A percentile compares a stretch with the other conserved stretches of the same genome.
Conservation (phyloP, 1,139 yeast species). For the Candida neerlandica region DNA sequence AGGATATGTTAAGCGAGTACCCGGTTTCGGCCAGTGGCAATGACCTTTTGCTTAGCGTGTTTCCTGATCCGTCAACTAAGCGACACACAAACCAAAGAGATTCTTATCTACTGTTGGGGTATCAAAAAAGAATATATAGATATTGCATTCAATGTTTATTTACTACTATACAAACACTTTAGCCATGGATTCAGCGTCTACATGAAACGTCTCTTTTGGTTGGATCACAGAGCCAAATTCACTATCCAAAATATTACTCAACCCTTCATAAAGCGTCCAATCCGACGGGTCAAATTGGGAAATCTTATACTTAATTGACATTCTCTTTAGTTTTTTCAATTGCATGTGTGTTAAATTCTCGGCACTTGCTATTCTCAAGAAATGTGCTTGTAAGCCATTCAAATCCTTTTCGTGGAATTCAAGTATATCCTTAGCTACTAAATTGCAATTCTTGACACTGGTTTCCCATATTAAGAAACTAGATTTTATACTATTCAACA, state of each 20-base stretch:
- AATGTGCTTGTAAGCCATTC: slow-evolving; percentile 28
- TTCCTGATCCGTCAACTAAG: no score
- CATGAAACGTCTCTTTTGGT: neutral
- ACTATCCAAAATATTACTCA: slow-evolving; percentile 23
- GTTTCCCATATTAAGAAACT: slow-evolving; percentile 48
- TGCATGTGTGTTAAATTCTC: neutral
- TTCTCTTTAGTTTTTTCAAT: slow-evolving; percentile 22
- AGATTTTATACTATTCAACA: slow-evolving; percentile 27
- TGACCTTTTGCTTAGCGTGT: neutral
- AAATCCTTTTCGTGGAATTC: slow-evolving; percentile 17
- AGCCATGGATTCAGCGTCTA: neutral
- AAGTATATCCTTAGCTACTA: slow-evolving; percentile 22
- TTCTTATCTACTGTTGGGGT: no score
- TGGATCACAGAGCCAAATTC: slow-evolving; percentile 9
- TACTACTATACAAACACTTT: neutral
- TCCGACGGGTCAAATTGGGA: slow-evolving; percentile 20
- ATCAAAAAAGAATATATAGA: neutral
- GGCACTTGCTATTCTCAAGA: slow-evolving; percentile 22
- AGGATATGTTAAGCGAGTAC: neutral
- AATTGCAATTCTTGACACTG: slow-evolving; percentile 19
- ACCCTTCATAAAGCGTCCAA: slow-evolving; percentile 10
- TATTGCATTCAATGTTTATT: neutral
- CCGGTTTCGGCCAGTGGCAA: neutral
- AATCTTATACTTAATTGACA: slow-evolving; percentile 34
- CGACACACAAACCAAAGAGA: no score